Evolutionary conservation across 2,329 filamentous ascomycete species (phyloP).

Genomic region (Pezicula neosporulosa): DNA sequence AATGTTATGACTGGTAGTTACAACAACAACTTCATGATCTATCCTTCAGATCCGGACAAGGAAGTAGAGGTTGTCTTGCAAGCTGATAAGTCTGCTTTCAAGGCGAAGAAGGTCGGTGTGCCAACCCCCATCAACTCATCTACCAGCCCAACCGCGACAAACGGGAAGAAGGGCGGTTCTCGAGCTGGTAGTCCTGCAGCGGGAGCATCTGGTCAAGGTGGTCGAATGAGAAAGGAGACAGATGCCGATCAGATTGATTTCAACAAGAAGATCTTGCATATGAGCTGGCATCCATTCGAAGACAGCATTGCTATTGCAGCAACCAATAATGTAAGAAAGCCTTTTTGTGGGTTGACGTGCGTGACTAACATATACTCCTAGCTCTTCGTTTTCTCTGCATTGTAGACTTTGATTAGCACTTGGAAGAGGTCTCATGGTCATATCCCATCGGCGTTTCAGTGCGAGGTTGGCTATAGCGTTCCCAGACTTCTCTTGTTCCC

Average conservation of each 20-base stretch:
- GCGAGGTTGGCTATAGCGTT: slow-evolving; percentile 22
- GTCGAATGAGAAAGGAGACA: slow-evolving; percentile 97
- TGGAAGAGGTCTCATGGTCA: slow-evolving; percentile 24
- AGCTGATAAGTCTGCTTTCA: slow-evolving; percentile 98
- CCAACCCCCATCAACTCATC: slow-evolving; percentile 92
- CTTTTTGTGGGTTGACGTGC: neutral
- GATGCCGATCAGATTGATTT: slow-evolving; percentile 99
- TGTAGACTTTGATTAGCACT: slow-evolving; percentile 43
- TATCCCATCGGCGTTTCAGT: slow-evolving; percentile 28
- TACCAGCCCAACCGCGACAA: slow-evolving; percentile 65
- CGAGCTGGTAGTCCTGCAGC: slow-evolving; percentile 84
- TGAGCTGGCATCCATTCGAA: slow-evolving; percentile 99
- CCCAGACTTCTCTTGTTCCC: slow-evolving; percentile 14
- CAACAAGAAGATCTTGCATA: slow-evolving; percentile 99
- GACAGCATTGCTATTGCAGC: slow-evolving; percentile 99
- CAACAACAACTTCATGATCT: slow-evolving; percentile 99
- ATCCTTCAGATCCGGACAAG: slow-evolving; percentile 91
- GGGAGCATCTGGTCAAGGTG: slow-evolving; percentile 70
- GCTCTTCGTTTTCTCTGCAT: slow-evolving; percentile 77
- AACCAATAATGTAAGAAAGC: slow-evolving; percentile 91
- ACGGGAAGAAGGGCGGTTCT: slow-evolving; percentile 84
- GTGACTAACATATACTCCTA: slow-evolving; percentile 30
- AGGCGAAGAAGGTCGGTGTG: slow-evolving; percentile 98
- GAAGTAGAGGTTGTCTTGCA: slow-evolving; percentile 97
- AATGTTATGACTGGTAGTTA: slow-evolving; percentile 99